Percentiles rank a stretch among this genome's conserved stretches.
Evolutionary conservation across 1,284 basidiomycete species (phyloP).

Genomic region (Sphagnurus paluster): DNA sequence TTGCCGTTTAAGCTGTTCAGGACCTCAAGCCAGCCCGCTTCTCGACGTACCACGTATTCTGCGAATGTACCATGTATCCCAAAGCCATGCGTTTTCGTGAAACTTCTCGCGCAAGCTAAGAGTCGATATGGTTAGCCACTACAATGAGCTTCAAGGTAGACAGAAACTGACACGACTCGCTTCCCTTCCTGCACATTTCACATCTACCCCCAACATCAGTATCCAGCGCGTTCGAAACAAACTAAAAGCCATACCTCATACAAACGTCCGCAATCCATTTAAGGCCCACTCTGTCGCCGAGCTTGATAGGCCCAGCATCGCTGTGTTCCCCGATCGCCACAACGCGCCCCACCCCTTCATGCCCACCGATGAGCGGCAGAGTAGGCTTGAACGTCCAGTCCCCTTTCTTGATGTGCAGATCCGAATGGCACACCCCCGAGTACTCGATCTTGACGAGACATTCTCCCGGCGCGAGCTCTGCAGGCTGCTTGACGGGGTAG

Average conservation of each 20-base stretch:
- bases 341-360: conserved; percentile 59
- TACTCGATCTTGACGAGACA: conserved; percentile 68
- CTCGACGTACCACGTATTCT: conserved; percentile 42
- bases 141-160: neutral
- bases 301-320: conserved; percentile 41
- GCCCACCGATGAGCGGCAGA: conserved; percentile 68
- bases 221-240: neutral
- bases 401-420: conserved; percentile 58
- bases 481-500: conserved; percentile 53
- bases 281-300: conserved; percentile 68
- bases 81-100: conserved; percentile 49
- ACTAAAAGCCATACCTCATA: conserved; percentile 33
- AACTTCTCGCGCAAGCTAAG: conserved; percentile 42
- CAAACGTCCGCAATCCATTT: conserved; percentile 73
- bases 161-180: conserved; percentile 47
- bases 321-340: conserved; percentile 68
- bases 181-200: conserved; percentile 31
- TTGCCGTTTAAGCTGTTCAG: neutral
- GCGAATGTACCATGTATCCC: conserved; percentile 58
- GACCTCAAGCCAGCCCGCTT: neutral
- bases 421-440: conserved; percentile 67
- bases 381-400: conserved; percentile 58
- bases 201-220: conserved; percentile 10
- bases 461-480: conserved; percentile 63
- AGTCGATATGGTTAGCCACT: neutral